These are phyloP conservation scores for Onygenales sp. DNA, from an alignment of 2,329 filamentous ascomycete species.

Conservation along the genomic window DNA sequence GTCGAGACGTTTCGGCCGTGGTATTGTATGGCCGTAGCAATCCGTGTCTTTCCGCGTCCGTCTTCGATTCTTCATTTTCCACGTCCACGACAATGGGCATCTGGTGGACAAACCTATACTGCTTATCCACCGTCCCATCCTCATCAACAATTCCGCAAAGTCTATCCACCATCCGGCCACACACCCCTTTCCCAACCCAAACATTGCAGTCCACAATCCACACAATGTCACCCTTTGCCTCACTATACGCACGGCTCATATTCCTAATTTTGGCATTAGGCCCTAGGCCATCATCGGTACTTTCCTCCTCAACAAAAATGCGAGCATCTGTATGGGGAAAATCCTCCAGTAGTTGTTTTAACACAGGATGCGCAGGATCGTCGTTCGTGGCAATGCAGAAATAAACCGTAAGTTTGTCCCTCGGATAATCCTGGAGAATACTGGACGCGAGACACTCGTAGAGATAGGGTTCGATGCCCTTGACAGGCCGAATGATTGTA, in stretches of 20 bases:
- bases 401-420: constrained; percentile 63
- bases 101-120: constrained; percentile 90
- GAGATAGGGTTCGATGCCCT: constrained; percentile 79
- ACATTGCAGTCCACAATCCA: constrained; percentile 98
- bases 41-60: constrained; percentile 12
- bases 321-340: constrained; percentile 62
- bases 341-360: constrained; percentile 62
- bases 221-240: constrained; percentile 76
- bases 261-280: constrained; percentile 99
- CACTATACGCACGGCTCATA: constrained; percentile 84
- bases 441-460: constrained; percentile 88
- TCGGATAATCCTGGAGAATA: constrained; percentile 73
- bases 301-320: constrained; percentile 73
- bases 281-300: constrained; percentile 54
- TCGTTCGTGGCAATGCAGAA: constrained; percentile 68
- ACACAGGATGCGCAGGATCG: constrained; percentile 68
- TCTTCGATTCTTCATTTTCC: constrained; percentile 17
- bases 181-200: constrained; percentile 72
- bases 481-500: constrained; percentile 86
- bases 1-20: constrained; percentile 19
- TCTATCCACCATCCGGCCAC: constrained; percentile 81
- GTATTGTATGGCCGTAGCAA: neutral
- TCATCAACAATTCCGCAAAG: constrained; percentile 57
- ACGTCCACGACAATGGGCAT: constrained; percentile 81
- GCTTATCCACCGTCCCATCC: constrained; percentile 29